Evolutionary conservation across 2,329 filamentous ascomycete species (phyloP).

Genomic region (Claviceps purpurea): DNA sequence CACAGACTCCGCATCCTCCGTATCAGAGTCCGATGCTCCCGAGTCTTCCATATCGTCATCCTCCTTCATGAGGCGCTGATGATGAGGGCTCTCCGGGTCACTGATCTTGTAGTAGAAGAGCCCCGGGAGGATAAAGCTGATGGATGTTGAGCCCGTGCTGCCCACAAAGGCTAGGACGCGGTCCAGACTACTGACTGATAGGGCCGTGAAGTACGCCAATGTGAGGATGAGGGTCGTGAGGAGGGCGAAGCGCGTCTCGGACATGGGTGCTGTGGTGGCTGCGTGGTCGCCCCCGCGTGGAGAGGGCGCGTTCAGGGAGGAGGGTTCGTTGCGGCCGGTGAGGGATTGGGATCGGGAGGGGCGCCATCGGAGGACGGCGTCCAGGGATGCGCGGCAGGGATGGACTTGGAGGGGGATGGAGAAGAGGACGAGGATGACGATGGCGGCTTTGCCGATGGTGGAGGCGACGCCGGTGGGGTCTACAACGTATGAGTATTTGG

Average conservation of each 20-base stretch:
- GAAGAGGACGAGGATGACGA: conserved; percentile 91
- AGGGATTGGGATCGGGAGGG: conserved; percentile 37
- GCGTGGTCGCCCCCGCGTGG: conserved; percentile 35
- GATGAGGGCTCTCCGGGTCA: conserved; percentile 70
- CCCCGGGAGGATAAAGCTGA: conserved; percentile 91
- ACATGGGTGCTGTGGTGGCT: conserved; percentile 51
- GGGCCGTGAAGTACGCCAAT: conserved; percentile 72
- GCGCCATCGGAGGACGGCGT: conserved; percentile 89
- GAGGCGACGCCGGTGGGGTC: conserved; percentile 48
- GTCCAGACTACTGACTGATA: conserved; percentile 82
- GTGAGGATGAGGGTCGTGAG: conserved; percentile 81
- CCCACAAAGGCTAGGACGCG: conserved; percentile 91
- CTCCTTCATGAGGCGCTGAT: conserved; percentile 79
- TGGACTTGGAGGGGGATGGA: conserved; percentile 93
- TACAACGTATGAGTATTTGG: conserved; percentile 12
- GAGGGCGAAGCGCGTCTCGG: conserved; percentile 75
- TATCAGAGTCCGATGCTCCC: conserved; percentile 28
- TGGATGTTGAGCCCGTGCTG: conserved; percentile 84
- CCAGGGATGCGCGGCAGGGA: conserved; percentile 86
- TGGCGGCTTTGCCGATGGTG: conserved; percentile 87
- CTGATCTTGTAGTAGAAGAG: conserved; percentile 99
- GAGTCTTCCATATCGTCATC: conserved; percentile 69
- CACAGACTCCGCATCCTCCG: conserved; percentile 31
- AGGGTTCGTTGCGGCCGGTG: conserved; percentile 26
- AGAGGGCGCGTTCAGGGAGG: conserved; percentile 25